Evolutionary conservation across 371 early-diverging fungal genomes (phyloP), one percentile per base, ranked within the genome.

Genomic region (Haplosporangium sp.): DNA sequence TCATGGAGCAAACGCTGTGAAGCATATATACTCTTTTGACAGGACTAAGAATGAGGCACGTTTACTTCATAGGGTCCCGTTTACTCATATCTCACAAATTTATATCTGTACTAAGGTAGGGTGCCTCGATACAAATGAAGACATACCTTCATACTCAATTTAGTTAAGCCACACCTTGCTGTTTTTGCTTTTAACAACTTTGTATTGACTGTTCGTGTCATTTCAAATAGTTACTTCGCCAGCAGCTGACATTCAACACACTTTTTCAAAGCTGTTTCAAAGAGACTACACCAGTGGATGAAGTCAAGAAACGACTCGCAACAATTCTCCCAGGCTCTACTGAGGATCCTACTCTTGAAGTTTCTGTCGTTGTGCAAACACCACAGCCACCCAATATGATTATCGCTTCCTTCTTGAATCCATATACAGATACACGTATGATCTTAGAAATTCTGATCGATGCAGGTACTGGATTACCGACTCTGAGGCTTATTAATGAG

Each of bases 181-280:
- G 39, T 47, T 19, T 48, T 47, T 47, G 53, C 11, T 52, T 15
- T 27, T 10, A 44, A n/a, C 58, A 38, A 40, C 37, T 2, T n/a
- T 37, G 8, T 9, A 15, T 13, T 52, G 8, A 35, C 55, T 27
- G 27, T 27, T 27, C 27, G 27, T 27, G 27, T 27, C 1, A 27
- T 38, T 60, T 50, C 45, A 48, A 44, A 20, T 53, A 73, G 71
- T 42, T 74, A 13, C 59, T 72, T 13, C 86, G 90, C n/a, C 88
- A 88, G 61, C 90, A 90, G 69, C 71, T 87, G 61, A 83, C 86
- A 75, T 90, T 88, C 73, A 90, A 90, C 60, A 78, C 84, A 3
- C 66, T 90, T 0, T 88, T 88, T 63, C 84, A 83, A 62, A 87
- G 87, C 59, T 85, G 88, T 20, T 88, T 89, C 59, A 84, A 86